These are phyloP conservation scores for Phyllostachys edulis DNA, from an alignment of 176 grass and related monocot species.

Conservation along the genomic window DNA sequence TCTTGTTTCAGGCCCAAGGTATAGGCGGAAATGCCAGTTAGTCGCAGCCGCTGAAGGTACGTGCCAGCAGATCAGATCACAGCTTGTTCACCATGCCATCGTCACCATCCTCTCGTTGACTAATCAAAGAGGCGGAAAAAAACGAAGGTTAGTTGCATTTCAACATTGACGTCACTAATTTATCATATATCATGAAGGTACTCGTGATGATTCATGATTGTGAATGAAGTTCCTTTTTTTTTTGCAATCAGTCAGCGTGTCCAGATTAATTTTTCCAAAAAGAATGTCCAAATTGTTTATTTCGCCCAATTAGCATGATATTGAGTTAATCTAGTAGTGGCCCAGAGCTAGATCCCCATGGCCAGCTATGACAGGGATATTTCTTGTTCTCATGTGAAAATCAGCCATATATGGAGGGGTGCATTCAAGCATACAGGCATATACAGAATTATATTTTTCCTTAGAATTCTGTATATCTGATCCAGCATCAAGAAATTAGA, in stretches of 20 bases:
- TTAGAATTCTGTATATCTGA: not conserved
- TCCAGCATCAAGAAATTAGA: not conserved
- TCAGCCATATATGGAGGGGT: not conserved
- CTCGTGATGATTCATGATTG: not conserved
- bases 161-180: not conserved
- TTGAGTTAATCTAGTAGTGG: not conserved
- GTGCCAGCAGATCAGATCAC: not conserved
- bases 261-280: not conserved
- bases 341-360: not conserved
- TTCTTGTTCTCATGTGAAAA: slow-evolving; percentile 16
- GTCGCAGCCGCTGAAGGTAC: slow-evolving; percentile 22
- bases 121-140: slow-evolving; percentile 1
- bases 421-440: not conserved
- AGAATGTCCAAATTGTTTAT: not conserved
- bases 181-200: slow-evolving; percentile 12
- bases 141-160: slow-evolving; percentile 17
- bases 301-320: not conserved
- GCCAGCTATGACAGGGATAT: not conserved
- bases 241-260: too few relatives aligned
- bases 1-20: slow-evolving; percentile 18
- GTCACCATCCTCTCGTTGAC: slow-evolving; percentile 57
- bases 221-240: not conserved
- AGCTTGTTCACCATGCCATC: slow-evolving; percentile 31
- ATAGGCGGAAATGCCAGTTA: slow-evolving; percentile 31
- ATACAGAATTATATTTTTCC: not conserved